Base-by-base conservation (phyloP, 768 basidiomycete species). In the Coprinopsis sp. region DNA sequence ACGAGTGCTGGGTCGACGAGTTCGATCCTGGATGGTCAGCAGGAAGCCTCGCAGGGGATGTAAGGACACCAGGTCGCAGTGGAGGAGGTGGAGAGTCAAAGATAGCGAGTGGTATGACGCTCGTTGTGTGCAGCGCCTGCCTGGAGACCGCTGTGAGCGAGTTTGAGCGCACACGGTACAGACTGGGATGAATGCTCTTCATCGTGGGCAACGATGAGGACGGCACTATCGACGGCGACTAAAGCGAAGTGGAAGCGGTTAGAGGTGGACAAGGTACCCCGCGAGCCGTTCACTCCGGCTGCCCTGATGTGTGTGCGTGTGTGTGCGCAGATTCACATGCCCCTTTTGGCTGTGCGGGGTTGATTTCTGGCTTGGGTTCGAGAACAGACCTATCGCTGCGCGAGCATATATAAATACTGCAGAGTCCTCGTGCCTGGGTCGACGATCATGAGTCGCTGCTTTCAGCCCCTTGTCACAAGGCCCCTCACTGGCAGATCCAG, bases 31-130 rank as follows among this genome's bases (percentile, higher is more conserved):
- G 48, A 19, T 49, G 48, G 24, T 49, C 48, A 13, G 48, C 24
- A 7, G 48, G 34, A 14, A 49, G 7, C n/a, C 48, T 24, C 21
- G 30, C 44, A 8, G 41, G 24, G 12, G 48, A 23, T 14, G 34
- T 34, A 19, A 37, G 23, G 33, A 49, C 19, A 2, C 48, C 48
- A 23, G 48, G 40, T 33, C 48, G 48, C 23, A 49, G 31, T 22
- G 48, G 48, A 4, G 48, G 48, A 3, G 48, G 48, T 11, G 40
- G 39, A 8, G 48, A 49, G 27, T 49, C 48, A 28, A 49, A 49
- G 41, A 44, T 37, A 12, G 37, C 14, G 39, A 18, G 31, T 12
- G 48, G 16, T n/a, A 37, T 33, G 19, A 36, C 33, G 34, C 31
- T 34, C 22, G 11, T 37, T 21, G 48, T 49, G 48, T 49, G 48